Evolutionary conservation across 1,139 yeast species (phyloP).

Genomic region (Suhomyces bolitotheri): DNA sequence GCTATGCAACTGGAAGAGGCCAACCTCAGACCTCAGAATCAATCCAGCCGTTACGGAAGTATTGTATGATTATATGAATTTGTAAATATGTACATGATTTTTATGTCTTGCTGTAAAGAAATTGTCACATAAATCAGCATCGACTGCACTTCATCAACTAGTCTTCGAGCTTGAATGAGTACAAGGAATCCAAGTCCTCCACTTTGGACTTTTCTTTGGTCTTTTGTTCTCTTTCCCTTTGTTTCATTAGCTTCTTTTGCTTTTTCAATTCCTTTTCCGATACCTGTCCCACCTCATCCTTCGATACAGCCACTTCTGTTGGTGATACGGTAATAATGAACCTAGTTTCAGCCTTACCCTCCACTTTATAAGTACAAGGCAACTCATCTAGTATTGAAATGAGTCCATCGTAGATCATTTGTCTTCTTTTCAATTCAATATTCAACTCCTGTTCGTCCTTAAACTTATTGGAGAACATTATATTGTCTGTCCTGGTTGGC

Average conservation of each 20-base stretch:
- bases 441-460: conserved; percentile 23
- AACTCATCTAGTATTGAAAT: conserved; percentile 29
- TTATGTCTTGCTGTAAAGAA: no score
- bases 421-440: conserved; percentile 35
- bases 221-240: conserved; percentile 16
- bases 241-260: conserved; percentile 19
- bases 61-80: conserved; percentile 18
- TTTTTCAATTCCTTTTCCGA: conserved; percentile 21
- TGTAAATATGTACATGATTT: neutral
- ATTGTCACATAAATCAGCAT: no score
- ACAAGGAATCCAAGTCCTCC: conserved; percentile 44
- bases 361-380: conserved; percentile 30
- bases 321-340: conserved; percentile 19
- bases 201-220: conserved; percentile 19
- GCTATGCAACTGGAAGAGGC: conserved; percentile 7
- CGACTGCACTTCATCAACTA: no score
- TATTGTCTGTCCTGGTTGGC: conserved; percentile 8
- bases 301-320: conserved; percentile 9
- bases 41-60: conserved; percentile 27
- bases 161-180: conserved; percentile 45
- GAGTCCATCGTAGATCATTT: conserved; percentile 30
- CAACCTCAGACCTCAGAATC: conserved; percentile 12
- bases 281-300: conserved; percentile 8
- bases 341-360: conserved; percentile 30
- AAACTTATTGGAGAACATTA: conserved; percentile 10